Conservation (phyloP, 371 early-diverging fungal genomes). For the Mucor lusitanicus region DNA sequence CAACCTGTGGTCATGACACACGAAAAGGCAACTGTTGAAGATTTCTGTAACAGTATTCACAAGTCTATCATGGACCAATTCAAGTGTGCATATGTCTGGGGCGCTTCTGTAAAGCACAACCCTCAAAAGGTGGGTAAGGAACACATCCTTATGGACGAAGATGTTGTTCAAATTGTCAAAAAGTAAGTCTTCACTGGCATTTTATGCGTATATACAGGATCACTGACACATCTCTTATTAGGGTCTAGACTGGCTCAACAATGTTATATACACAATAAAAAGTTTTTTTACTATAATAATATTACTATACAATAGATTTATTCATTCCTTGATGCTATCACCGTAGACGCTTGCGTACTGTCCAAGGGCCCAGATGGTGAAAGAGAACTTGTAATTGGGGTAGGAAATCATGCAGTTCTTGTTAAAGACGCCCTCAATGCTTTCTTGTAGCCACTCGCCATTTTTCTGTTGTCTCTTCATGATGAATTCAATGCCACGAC, state of each 20-base stretch:
- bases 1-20: constrained; percentile 94
- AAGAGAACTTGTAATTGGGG: constrained; percentile 94
- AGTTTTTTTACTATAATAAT: neutral
- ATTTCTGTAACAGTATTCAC: constrained; percentile 99
- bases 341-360: constrained; percentile 78
- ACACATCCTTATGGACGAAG: constrained; percentile 95
- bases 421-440: constrained; percentile 98
- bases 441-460: constrained; percentile 96
- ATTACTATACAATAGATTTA: neutral
- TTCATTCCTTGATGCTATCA: constrained; percentile 27
- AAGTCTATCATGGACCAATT: constrained; percentile 95
- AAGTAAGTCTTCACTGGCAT: constrained; percentile 18
- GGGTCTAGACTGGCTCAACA: constrained; percentile 11
- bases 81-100: constrained; percentile 99
- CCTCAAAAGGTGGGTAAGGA: constrained; percentile 99
- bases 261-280: neutral
- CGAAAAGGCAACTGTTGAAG: constrained; percentile 81
- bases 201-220: neutral
- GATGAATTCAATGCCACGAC: constrained; percentile 79
- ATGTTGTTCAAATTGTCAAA: constrained; percentile 99
- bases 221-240: neutral
- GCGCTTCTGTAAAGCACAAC: constrained; percentile 96
- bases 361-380: constrained; percentile 95
- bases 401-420: constrained; percentile 91
- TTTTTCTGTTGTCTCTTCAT: constrained; percentile 85